Conservation (phyloP, 1,139 yeast species). For the Debaryomycetaceae sp. region DNA sequence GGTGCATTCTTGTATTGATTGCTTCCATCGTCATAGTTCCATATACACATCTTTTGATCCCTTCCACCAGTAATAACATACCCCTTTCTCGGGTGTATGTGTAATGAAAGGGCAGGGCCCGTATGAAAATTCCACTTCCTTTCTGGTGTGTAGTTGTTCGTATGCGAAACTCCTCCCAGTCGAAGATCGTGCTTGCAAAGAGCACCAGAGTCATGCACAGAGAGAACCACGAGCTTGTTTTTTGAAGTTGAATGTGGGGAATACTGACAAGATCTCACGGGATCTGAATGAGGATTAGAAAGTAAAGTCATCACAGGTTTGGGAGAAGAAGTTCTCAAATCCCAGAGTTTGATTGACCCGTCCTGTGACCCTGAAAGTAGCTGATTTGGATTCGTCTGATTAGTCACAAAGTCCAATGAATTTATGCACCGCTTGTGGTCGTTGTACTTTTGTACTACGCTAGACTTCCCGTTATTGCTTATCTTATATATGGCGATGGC, state of each 20-base stretch:
- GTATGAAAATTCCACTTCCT: constrained; percentile 82
- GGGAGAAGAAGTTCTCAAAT: constrained; percentile 53
- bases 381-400: constrained; percentile 51
- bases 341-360: constrained; percentile 88
- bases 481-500: constrained; percentile 31
- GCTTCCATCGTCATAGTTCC: constrained; percentile 53
- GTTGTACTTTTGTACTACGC: constrained; percentile 43
- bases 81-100: constrained; percentile 84
- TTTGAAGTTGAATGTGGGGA: constrained; percentile 44
- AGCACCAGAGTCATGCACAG: constrained; percentile 89
- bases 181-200: constrained; percentile 83
- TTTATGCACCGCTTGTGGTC: constrained; percentile 84
- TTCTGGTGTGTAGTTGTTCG: constrained; percentile 47
- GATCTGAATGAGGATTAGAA: constrained; percentile 57
- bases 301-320: constrained; percentile 45
- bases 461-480: constrained; percentile 33
- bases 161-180: constrained; percentile 10
- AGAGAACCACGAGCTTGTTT: constrained; percentile 32
- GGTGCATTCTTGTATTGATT: constrained; percentile 48
- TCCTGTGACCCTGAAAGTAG: constrained; percentile 88
- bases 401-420: constrained; percentile 60
- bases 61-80: constrained; percentile 90
- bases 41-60: constrained; percentile 77
- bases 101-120: constrained; percentile 84
- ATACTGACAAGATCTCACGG: constrained; percentile 60